phyloP scores from a whole-genome alignment of 805 yeast species.

The Teunomyces tritomae region DNA sequence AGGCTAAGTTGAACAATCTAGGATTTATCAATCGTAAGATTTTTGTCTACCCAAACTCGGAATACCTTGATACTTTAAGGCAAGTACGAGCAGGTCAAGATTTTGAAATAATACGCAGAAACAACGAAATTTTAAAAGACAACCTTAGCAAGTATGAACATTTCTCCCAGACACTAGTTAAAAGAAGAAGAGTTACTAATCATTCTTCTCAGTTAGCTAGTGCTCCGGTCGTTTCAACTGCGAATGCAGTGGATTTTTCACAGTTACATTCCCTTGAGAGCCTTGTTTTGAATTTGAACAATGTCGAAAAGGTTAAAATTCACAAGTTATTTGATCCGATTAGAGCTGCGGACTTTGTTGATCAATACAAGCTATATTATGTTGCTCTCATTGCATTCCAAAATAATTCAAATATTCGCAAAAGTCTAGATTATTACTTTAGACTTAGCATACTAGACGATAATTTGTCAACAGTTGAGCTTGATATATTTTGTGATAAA shows the following conservation, averaged over 20 bases:
- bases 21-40: conserved; percentile 19
- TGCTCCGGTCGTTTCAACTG: not conserved
- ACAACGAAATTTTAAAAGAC: conserved; percentile 4
- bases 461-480: conserved; percentile 10
- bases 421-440: conserved; percentile 16
- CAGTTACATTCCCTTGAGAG: conserved; percentile 16
- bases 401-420: not conserved
- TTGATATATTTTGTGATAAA: conserved; percentile 10
- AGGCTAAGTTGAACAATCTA: conserved; percentile 19
- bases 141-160: conserved; percentile 13
- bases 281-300: conserved; percentile 17
- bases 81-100: conserved; percentile 2
- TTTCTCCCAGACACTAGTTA: conserved; percentile 10
- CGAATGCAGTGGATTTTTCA: not conserved
- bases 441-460: conserved; percentile 17
- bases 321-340: not conserved
- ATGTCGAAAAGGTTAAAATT: conserved; percentile 14
- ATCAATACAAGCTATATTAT: conserved; percentile 6
- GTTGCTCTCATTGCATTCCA: conserved; percentile 8
- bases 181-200: conserved; percentile 9
- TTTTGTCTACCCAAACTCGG: conserved; percentile 24
- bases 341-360: not conserved
- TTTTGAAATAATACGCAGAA: not conserved
- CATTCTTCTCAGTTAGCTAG: not conserved
- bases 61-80: conserved; percentile 9